Evolutionary conservation across 2,329 filamentous ascomycete species (phyloP).

Genomic region (Alternaria tenuissima): DNA sequence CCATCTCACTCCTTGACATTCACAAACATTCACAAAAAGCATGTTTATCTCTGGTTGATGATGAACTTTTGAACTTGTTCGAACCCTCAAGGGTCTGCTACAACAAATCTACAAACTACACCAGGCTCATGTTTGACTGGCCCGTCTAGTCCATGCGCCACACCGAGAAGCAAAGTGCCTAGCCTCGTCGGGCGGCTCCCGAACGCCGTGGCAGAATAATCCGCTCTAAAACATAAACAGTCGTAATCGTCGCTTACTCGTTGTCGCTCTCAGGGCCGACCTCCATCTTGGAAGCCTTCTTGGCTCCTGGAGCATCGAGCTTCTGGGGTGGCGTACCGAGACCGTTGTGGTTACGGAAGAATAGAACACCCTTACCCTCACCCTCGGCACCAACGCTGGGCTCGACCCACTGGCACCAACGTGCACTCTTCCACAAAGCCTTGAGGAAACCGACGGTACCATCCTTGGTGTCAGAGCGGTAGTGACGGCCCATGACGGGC

Average conservation of each 20-base stretch:
- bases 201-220: constrained; percentile 32
- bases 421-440: constrained; percentile 80
- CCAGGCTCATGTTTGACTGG: constrained; percentile 16
- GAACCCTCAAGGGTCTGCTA: constrained; percentile 6
- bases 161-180: constrained; percentile 21
- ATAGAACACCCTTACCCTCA: constrained; percentile 83
- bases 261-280: constrained; percentile 43
- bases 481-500: constrained; percentile 93
- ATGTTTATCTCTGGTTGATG: background rate
- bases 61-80: constrained; percentile 6
- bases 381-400: constrained; percentile 82
- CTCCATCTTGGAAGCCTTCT: constrained; percentile 48
- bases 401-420: constrained; percentile 98
- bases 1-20: background rate
- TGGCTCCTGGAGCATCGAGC: constrained; percentile 32
- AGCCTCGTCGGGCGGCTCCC: constrained; percentile 16
- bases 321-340: constrained; percentile 66
- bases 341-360: constrained; percentile 95
- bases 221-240: constrained; percentile 29
- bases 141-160: constrained; percentile 26
- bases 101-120: constrained; percentile 25
- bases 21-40: constrained; percentile 5
- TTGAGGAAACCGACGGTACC: constrained; percentile 82
- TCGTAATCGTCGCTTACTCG: constrained; percentile 34
- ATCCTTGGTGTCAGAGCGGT: constrained; percentile 80